Conservation (phyloP, 257 asterid species). For the Gentiana macrophylla region DNA sequence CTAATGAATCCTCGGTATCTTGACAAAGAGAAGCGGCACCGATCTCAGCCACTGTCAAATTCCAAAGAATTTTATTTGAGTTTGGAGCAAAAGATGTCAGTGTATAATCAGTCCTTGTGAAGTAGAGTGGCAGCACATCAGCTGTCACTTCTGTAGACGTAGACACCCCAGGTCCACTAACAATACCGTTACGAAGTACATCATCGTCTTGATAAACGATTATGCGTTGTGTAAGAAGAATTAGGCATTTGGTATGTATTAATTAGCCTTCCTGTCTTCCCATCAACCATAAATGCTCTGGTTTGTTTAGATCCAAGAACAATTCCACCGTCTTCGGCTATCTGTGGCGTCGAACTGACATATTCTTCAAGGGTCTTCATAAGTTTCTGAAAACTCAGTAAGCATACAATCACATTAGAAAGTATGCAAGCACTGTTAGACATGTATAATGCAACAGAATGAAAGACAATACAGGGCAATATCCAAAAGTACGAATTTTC, state of each 20-base stretch:
- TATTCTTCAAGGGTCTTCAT: conserved; percentile 70
- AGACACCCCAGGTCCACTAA: conserved; percentile 31
- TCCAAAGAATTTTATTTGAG: conserved; percentile 77
- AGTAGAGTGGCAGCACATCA: conserved; percentile 52
- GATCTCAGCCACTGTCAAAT: conserved; percentile 82
- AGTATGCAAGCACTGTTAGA: background rate
- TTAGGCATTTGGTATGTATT: conserved; percentile 38
- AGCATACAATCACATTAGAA: background rate
- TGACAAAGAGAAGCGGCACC: conserved; percentile 83
- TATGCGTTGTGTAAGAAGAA: conserved; percentile 23
- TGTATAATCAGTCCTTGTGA: conserved; percentile 85
- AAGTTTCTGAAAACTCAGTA: conserved; percentile 48
- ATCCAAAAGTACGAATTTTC: too few species aligned
- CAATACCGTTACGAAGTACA: conserved; percentile 25
- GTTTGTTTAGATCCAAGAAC: conserved; percentile 80
- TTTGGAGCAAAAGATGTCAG: conserved; percentile 72
- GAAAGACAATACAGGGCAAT: too few species aligned
- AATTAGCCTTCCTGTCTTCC: conserved; percentile 66
- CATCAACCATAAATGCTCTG: conserved; percentile 64
- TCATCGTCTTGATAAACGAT: conserved; percentile 15
- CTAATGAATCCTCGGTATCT: conserved; percentile 36
- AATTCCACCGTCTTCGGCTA: conserved; percentile 86
- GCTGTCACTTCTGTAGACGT: conserved; percentile 22
- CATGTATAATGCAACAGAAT: too few species aligned
- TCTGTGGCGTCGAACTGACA: conserved; percentile 86